Evolutionary conservation across 257 asterid genomes (phyloP).

Genomic region (Gentiana dahurica): DNA sequence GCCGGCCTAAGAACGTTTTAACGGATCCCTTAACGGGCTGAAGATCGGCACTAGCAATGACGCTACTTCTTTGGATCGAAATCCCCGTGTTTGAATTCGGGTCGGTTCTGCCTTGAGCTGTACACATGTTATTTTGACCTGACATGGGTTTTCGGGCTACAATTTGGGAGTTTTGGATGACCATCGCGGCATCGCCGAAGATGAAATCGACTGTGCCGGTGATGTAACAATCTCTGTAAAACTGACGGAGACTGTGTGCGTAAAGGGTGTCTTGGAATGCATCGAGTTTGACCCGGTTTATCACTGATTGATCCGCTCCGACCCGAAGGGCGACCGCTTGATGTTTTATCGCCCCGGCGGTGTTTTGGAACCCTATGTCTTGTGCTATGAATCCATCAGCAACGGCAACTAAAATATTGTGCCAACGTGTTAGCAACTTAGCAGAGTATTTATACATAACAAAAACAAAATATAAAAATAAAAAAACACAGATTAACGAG

Average conservation of each 20-base stretch:
- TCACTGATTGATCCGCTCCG: not conserved
- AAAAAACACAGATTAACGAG: not conserved
- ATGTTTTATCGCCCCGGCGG: conserved; percentile 39
- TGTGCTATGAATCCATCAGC: conserved; percentile 54
- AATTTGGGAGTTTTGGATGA: conserved; percentile 11
- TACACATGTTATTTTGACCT: conserved; percentile 10
- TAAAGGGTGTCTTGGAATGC: conserved; percentile 47
- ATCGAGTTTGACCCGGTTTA: conserved; percentile 24
- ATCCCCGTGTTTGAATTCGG: conserved; percentile 9
- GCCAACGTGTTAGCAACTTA: too few relatives aligned
- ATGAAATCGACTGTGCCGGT: conserved; percentile 21
- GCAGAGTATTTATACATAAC: too few relatives aligned
- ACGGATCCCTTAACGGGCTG: not conserved
- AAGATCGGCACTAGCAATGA: conserved; percentile 25
- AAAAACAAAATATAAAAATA: not conserved
- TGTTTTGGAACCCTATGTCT: conserved; percentile 39
- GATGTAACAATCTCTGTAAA: conserved; percentile 32
- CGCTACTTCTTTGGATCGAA: conserved; percentile 32
- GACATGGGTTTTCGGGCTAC: conserved; percentile 9
- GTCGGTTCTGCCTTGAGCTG: conserved; percentile 19
- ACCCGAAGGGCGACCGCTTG: conserved; percentile 40
- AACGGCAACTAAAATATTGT: conserved; percentile 21
- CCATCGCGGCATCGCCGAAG: conserved; percentile 19
- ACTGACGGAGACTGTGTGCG: conserved; percentile 31
- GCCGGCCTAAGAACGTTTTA: conserved; percentile 51